phyloP scores from a whole-genome alignment of 768 basidiomycete species.

The Trametes maxima region DNA sequence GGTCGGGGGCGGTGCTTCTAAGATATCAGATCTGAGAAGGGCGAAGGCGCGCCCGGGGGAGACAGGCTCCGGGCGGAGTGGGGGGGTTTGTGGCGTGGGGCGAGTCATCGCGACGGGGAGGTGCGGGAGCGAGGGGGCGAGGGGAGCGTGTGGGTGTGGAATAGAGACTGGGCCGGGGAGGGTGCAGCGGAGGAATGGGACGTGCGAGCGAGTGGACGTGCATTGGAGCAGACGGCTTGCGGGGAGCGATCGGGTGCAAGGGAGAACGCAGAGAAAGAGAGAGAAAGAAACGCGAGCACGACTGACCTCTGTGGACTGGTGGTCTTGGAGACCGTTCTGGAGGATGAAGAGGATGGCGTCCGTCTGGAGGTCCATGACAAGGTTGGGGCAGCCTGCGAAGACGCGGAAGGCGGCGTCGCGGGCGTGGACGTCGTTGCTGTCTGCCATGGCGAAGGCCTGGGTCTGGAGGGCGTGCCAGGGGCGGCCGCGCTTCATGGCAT shows the following conservation, averaged over 20 bases:
- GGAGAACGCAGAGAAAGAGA: not conserved
- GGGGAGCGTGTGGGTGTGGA: too few species aligned
- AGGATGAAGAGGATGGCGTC: constrained; percentile 70
- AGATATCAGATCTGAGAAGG: too few species aligned
- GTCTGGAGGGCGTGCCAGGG: constrained; percentile 84
- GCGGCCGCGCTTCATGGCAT: constrained; percentile 71
- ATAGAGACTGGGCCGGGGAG: too few species aligned
- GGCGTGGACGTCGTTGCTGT: constrained; percentile 32
- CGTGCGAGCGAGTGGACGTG: too few species aligned
- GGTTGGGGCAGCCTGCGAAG: constrained; percentile 73
- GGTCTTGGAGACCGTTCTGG: constrained; percentile 68
- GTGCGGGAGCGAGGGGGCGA: too few species aligned
- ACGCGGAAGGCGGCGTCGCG: constrained; percentile 60
- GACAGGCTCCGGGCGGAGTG: too few species aligned
- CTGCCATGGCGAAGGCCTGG: constrained; percentile 68
- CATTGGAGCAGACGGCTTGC: too few species aligned
- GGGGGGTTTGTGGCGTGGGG: too few species aligned
- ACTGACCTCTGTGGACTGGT: constrained; percentile 62
- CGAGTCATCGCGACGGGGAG: too few species aligned
- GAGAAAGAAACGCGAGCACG: constrained; percentile 25
- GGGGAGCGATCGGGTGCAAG: not conserved
- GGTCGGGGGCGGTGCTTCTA: too few species aligned
- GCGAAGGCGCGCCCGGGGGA: too few species aligned
- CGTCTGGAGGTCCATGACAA: constrained; percentile 75
- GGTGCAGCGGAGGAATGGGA: too few species aligned